Evolutionary conservation across 768 basidiomycete species (phyloP).

Genomic region (Russula foetens): DNA sequence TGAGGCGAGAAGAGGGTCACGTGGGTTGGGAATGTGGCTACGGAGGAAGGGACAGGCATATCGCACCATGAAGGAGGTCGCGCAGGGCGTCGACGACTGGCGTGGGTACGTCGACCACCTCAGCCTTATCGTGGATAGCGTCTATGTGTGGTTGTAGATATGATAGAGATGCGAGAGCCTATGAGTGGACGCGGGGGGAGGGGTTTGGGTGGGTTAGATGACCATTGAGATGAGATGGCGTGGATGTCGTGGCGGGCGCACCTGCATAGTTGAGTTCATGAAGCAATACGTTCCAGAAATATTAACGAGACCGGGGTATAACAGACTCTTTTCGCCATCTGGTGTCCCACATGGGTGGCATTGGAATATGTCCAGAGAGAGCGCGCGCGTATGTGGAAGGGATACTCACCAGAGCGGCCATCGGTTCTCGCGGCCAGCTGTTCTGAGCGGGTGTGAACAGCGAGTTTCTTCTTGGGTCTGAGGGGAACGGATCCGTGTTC

Average conservation of each 20-base stretch:
- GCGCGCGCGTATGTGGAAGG: background rate
- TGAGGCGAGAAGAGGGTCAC: background rate
- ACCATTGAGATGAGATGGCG: background rate
- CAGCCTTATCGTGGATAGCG: slow-evolving; percentile 65
- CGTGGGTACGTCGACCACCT: slow-evolving; percentile 71
- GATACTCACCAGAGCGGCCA: slow-evolving; percentile 26
- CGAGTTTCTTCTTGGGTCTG: slow-evolving; percentile 41
- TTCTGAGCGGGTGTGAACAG: slow-evolving; percentile 43
- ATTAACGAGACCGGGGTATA: slow-evolving; percentile 90
- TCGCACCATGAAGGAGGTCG: slow-evolving; percentile 55
- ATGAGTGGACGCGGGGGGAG: background rate
- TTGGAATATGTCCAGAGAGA: background rate
- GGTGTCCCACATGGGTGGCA: background rate
- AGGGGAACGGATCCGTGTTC: slow-evolving; percentile 23
- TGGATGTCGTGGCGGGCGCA: slow-evolving; percentile 18
- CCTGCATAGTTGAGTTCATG: slow-evolving; percentile 95
- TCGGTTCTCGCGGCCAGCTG: slow-evolving; percentile 40
- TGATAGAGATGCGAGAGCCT: slow-evolving; percentile 85
- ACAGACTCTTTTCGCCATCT: slow-evolving; percentile 29
- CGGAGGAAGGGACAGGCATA: slow-evolving; percentile 16
- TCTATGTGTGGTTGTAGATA: slow-evolving; percentile 79
- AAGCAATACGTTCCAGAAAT: slow-evolving; percentile 96
- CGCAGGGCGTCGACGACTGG: slow-evolving; percentile 80
- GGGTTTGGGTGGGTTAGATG: slow-evolving; percentile 16
- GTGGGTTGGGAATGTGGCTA: background rate